Percentiles rank a stretch among this genome's conserved stretches.
Evolutionary conservation across 352 stramenopile species (phyloP).

Genomic region (Pythium diclinum): DNA sequence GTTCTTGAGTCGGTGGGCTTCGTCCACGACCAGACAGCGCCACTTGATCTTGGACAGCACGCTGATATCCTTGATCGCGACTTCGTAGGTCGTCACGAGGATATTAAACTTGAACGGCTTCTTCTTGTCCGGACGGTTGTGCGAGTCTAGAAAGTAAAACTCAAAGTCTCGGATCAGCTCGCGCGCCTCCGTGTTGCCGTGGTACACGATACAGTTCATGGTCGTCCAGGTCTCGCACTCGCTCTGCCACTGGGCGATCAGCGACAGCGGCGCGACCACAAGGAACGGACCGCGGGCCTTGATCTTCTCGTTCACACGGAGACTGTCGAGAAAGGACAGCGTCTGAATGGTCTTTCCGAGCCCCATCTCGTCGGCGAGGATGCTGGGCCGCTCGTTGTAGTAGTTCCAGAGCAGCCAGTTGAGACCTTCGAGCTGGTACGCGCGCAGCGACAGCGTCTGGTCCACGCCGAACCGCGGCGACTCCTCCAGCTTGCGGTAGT

Average conservation of each 20-base stretch:
- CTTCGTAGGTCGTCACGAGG: constrained; percentile 89
- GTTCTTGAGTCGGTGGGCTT: constrained; percentile 88
- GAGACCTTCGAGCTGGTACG: constrained; percentile 85
- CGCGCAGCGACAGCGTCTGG: constrained; percentile 63
- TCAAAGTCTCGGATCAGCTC: constrained; percentile 95
- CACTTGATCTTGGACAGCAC: constrained; percentile 95
- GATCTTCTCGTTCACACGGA: constrained; percentile 89
- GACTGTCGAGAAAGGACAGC: constrained; percentile 92
- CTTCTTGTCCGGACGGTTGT: constrained; percentile 74
- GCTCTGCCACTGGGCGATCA: constrained; percentile 99
- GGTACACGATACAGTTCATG: constrained; percentile 99
- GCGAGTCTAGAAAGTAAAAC: constrained; percentile 86
- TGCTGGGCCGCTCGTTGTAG: constrained; percentile 87
- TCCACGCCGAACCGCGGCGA: constrained; percentile 76
- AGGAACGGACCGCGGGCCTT: constrained; percentile 95
- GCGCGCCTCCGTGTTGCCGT: constrained; percentile 93
- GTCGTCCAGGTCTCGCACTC: constrained; percentile 98
- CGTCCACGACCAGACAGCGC: constrained; percentile 87
- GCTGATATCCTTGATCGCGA: constrained; percentile 87
- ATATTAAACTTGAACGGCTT: constrained; percentile 89
- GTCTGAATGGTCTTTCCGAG: constrained; percentile 94
- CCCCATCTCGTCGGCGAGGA: constrained; percentile 90
- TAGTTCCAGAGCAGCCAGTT: constrained; percentile 91
- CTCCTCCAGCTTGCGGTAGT: constrained; percentile 85
- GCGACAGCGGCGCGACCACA: constrained; percentile 97